phyloP scores from a whole-genome alignment of 768 basidiomycete genomes.

The Rhizopogon vulgaris region DNA sequence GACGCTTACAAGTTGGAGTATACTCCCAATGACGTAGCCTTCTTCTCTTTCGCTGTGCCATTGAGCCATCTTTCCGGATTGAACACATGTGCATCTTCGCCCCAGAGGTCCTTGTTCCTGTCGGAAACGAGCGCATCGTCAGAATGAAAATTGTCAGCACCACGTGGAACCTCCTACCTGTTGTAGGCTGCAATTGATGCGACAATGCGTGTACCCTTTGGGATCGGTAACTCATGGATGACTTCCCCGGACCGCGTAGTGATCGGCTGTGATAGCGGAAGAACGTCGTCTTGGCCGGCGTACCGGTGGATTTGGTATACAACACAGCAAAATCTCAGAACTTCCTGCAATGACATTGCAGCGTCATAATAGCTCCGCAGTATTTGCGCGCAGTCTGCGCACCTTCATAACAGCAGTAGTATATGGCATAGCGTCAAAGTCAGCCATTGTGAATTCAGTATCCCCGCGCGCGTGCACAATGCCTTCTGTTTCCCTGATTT shows the following conservation, averaged over 20 bases:
- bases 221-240: conserved; percentile 38
- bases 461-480: conserved; percentile 30
- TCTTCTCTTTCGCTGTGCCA: conserved; percentile 9
- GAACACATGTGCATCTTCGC: conserved; percentile 24
- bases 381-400: neutral
- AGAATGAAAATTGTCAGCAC: neutral
- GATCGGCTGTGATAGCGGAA: conserved; percentile 54
- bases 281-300: conserved; percentile 44
- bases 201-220: conserved; percentile 45
- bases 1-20: conserved; percentile 20
- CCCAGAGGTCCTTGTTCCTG: conserved; percentile 24
- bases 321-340: conserved; percentile 42
- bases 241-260: conserved; percentile 37
- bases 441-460: conserved; percentile 32
- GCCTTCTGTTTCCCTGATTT: conserved; percentile 30
- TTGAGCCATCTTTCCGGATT: conserved; percentile 23
- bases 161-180: conserved; percentile 27
- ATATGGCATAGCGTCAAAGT: conserved; percentile 49
- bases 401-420: conserved; percentile 42
- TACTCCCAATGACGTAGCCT: conserved; percentile 15
- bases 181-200: conserved; percentile 53
- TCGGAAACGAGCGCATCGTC: neutral
- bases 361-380: neutral
- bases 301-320: conserved; percentile 44
- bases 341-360: conserved; percentile 30